phyloP scores from a whole-genome alignment of 306 rosid genomes.

The Lablab purpureus region DNA sequence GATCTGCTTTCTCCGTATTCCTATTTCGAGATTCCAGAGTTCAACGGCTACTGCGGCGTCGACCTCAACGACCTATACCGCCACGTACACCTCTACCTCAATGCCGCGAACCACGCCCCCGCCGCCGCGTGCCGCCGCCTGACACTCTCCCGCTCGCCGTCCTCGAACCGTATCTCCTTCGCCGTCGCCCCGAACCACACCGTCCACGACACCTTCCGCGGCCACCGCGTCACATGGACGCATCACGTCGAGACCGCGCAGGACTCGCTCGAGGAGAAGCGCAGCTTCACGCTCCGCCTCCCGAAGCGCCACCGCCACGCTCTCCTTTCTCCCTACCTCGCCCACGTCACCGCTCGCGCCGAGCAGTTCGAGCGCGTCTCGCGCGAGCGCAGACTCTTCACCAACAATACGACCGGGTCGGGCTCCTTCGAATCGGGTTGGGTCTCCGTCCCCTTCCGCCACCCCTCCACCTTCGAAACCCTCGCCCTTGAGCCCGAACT shows the following conservation, averaged over 20 bases:
- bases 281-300: constrained; percentile 78
- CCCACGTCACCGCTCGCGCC: constrained; percentile 68
- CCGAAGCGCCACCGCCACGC: constrained; percentile 78
- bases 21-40: constrained; percentile 82
- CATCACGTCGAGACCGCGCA: constrained; percentile 86
- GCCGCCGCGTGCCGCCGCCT: constrained; percentile 63
- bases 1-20: constrained; percentile 81
- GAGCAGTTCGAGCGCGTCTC: constrained; percentile 82
- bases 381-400: constrained; percentile 78
- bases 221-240: constrained; percentile 72
- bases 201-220: constrained; percentile 63
- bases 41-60: constrained; percentile 89
- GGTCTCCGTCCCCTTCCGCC: constrained; percentile 91
- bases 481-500: constrained; percentile 72
- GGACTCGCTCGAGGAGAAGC: constrained; percentile 82
- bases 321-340: constrained; percentile 68
- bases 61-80: constrained; percentile 89
- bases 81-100: constrained; percentile 79
- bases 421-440: constrained; percentile 83
- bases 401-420: constrained; percentile 67
- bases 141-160: constrained; percentile 82
- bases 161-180: constrained; percentile 77
- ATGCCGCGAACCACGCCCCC: constrained; percentile 61
- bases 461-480: constrained; percentile 85
- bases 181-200: constrained; percentile 87